phyloP scores from a whole-genome alignment of 169 alveolate genomes.

The Cryptosporidium ryanae region DNA sequence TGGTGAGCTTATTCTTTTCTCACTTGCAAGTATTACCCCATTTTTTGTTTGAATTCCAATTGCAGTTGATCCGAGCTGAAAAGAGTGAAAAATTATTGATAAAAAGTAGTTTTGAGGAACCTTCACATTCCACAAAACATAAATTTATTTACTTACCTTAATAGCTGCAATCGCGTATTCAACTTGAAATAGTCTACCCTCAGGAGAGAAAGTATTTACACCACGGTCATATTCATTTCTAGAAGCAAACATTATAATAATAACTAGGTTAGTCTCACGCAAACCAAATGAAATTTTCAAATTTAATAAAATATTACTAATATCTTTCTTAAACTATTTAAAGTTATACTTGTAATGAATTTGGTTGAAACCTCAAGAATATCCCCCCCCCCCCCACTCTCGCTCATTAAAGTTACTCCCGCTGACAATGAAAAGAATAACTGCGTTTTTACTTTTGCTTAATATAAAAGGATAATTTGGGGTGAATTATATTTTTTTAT shows the following conservation, averaged over 20 bases:
- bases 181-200: conserved; percentile 96
- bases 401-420: too few relatives aligned
- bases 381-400: too few relatives aligned
- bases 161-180: conserved; percentile 96
- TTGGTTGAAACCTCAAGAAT: too few relatives aligned
- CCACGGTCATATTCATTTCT: conserved; percentile 98
- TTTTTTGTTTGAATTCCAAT: conserved; percentile 95
- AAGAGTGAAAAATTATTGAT: background rate
- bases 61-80: conserved; percentile 97
- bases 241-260: conserved; percentile 73
- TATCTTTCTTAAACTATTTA: background rate
- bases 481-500: too few relatives aligned
- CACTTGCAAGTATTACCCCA: conserved; percentile 97
- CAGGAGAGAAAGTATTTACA: conserved; percentile 98
- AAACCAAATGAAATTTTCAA: background rate
- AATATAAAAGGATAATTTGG: too few relatives aligned
- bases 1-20: conserved; percentile 90
- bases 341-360: too few relatives aligned
- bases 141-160: conserved; percentile 81
- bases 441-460: too few relatives aligned
- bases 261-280: background rate
- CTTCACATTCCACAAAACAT: background rate
- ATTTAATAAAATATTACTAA: background rate
- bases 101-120: background rate
- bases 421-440: too few relatives aligned